Evolutionary conservation across 257 asterid species (phyloP), one percentile per base, ranked within the genome.

Genomic region (Fraxinus cuspidata): DNA sequence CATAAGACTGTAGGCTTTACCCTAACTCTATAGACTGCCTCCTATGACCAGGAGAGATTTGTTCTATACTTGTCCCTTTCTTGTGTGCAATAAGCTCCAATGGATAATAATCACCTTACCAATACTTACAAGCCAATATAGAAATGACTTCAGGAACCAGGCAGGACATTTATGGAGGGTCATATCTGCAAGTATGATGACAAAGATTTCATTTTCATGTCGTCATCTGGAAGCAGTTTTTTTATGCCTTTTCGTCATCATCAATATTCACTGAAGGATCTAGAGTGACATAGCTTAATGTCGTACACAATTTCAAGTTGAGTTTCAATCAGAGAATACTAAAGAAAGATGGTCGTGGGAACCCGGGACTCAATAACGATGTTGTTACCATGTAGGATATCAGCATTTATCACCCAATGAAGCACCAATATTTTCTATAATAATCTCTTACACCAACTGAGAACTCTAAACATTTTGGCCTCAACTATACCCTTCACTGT

Each of bases 401-500:
- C 73, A 76, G 77, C 75, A 25, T 75, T 66, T 70, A 70, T 74
- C 75, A 68, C 74, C 80, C 72, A 68, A 66, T 70, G 44, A 75
- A 73, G 49, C 29, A 56, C 56, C 29, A 71, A 51, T 37, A 75
- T 73, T 35, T 78, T 66, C 82, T 85, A 89, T 25, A 83, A 73
- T 67, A 79, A 82, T 83, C 86, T 85, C 86, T 84, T 91, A 72
- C 86, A 85, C 97, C 96, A 92, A 74, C 82, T 82, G 77, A 88
- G 74, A 74, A 86, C 70, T 78, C 80, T 87, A 74, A 86, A 87
- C 81, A 92, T 74, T 72, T 90, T 88, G 74, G 82, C 87, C 82
- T 85, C 90, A 78, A 93, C 84, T 76, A 86, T 83, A 81, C 86
- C 89, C 87, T 86, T 91, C 80, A 90, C 72, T 47, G 89, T 74